Base-by-base conservation (phyloP, 768 basidiomycete genomes). In the Mycena sanguinolenta region DNA sequence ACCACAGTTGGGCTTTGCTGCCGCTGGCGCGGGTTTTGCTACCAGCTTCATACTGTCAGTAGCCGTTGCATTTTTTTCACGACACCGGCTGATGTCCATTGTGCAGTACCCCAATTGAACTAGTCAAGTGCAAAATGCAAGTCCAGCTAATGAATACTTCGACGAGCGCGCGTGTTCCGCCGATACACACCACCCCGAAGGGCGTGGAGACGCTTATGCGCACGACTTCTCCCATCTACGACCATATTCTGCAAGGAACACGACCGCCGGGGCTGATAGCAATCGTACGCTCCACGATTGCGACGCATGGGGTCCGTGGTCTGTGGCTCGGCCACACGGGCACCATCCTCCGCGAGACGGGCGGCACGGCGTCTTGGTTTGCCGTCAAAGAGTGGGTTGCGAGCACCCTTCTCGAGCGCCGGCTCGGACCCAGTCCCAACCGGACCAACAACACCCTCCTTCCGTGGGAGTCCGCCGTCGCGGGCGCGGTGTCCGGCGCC, bases 321-420 rank as follows among this genome's bases (percentile, higher is more conserved):
- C 89, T 99, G n/a, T 99, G 97, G 97, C 87, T 97, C 8, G 97
- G 97, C 2, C 97, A 99, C 74, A 95, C 92, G 0, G 97, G 95
- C 8, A 98, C 96, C 0, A 84, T 98, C 70, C 88, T 99, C 34
- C 93, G 97, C 25, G 97, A 99, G 79, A 95, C 94, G 0, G 97
- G 96, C 13, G 97, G 97, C 6, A 89, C 90, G 6, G 90, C 92
- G 0, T 93, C 95, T 1, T 98, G 97, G 97, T 98, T 99, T 79
- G 84, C 89, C 23, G 89, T 91, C 13, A 98, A 97, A 78, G 96
- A 98, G 78, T 87, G 90, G 69, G 87, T 93, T 23, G 90, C 91
- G 19, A 79, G 87, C 19, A 75, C 81, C 17, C 90, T 98, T 65
- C 81, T 92, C 28, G 81, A 84, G 17, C 86, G 85, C 16, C 87